phyloP scores from a whole-genome alignment of 208 protist genomes.

The Spongospora subterranea region DNA sequence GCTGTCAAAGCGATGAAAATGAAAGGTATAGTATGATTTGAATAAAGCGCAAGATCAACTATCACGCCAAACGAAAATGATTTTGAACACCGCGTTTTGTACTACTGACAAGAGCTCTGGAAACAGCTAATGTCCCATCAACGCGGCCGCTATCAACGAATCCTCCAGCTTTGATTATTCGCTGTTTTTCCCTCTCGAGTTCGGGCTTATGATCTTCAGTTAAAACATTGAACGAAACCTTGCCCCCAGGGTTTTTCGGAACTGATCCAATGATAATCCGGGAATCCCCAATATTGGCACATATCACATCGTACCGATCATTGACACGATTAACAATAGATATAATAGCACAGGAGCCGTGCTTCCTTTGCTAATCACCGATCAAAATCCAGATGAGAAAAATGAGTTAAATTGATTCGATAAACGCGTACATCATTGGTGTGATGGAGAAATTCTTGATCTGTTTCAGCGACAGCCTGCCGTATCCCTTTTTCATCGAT shows the following conservation, averaged over 20 bases:
- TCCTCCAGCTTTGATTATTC: constrained; percentile 12
- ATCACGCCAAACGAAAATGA: no score
- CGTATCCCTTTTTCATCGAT: neutral
- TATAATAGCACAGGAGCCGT: constrained; percentile 7
- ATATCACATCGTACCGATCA: neutral
- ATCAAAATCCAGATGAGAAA: neutral
- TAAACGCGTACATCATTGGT: constrained; percentile 24
- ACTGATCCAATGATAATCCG: neutral
- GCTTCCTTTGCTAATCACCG: neutral
- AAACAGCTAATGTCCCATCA: constrained; percentile 36
- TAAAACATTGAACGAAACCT: neutral
- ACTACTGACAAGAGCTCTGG: neutral
- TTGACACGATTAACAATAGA: neutral
- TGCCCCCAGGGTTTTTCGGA: neutral
- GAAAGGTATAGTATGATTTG: no score
- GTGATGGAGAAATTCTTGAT: neutral
- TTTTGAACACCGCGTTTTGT: no score
- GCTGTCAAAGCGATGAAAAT: no score
- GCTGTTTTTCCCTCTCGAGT: neutral
- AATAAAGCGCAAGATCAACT: no score
- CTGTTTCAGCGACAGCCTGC: neutral
- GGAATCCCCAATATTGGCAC: constrained; percentile 35
- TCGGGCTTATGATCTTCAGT: constrained; percentile 21
- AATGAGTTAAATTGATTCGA: neutral
- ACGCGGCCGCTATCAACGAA: neutral